Conservation (phyloP, 495 filamentous ascomycete genomes). For the Bacidia rubella region DNA sequence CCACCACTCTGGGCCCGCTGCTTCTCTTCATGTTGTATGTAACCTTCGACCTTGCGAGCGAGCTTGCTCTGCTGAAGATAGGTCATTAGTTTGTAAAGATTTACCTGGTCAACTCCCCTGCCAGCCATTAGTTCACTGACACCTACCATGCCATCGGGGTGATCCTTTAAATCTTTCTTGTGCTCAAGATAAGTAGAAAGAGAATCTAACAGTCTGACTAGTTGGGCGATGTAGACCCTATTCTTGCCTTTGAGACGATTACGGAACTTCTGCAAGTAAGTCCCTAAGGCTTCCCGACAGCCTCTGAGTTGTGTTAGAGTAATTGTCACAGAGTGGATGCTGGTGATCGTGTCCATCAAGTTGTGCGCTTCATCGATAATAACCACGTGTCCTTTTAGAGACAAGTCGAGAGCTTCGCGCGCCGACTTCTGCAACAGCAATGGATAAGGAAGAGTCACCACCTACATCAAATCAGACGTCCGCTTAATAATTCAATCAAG, state of each 20-base stretch:
- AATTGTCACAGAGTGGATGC: slow-evolving; percentile 71
- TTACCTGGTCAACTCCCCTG: slow-evolving; percentile 90
- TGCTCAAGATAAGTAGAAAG: slow-evolving; percentile 51
- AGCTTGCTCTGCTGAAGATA: slow-evolving; percentile 90
- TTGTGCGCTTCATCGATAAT: slow-evolving; percentile 98
- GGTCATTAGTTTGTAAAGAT: slow-evolving; percentile 70
- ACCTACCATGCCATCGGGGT: slow-evolving; percentile 48
- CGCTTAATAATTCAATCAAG: background rate
- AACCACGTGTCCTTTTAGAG: slow-evolving; percentile 73
- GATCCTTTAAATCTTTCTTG: slow-evolving; percentile 24
- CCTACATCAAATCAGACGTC: slow-evolving; percentile 34
- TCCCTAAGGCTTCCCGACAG: slow-evolving; percentile 57
- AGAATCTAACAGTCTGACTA: slow-evolving; percentile 66
- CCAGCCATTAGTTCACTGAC: slow-evolving; percentile 57
- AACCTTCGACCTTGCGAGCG: slow-evolving; percentile 87
- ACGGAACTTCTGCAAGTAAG: slow-evolving; percentile 77
- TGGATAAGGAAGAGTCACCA: slow-evolving; percentile 89
- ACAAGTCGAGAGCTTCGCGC: slow-evolving; percentile 73
- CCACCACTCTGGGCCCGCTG: too few relatives aligned
- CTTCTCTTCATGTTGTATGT: slow-evolving; percentile 51
- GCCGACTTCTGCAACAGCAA: slow-evolving; percentile 80
- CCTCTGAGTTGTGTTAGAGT: slow-evolving; percentile 56
- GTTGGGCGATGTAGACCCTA: slow-evolving; percentile 77
- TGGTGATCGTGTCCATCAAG: slow-evolving; percentile 85
- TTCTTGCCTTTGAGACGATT: slow-evolving; percentile 87